phyloP scores from a whole-genome alignment of 495 filamentous ascomycete species.

The Penicillium coffeae region DNA sequence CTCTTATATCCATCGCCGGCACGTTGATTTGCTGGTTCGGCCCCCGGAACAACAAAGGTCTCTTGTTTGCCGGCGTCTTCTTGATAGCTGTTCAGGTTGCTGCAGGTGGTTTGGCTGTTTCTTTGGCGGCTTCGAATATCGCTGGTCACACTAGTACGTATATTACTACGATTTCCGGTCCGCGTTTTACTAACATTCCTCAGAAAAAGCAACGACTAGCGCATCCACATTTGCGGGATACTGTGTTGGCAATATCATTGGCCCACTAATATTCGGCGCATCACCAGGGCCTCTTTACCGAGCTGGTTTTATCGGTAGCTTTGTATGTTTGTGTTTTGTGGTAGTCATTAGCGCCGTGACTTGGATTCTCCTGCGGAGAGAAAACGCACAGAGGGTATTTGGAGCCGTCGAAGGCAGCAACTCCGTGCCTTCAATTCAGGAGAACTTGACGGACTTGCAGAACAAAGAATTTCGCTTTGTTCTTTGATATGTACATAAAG shows the following conservation, averaged over 20 bases:
- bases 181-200: not conserved
- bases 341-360: not conserved
- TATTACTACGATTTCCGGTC: too few species aligned
- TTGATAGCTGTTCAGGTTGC: slow-evolving; percentile 4
- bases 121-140: slow-evolving; percentile 3
- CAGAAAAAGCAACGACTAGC: slow-evolving; percentile 5
- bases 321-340: slow-evolving; percentile 4
- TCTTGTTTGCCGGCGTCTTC: slow-evolving; percentile 2
- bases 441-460: slow-evolving; percentile 5
- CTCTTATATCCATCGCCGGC: not conserved
- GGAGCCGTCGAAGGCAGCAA: not conserved
- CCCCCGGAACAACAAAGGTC: slow-evolving; percentile 2
- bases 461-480: slow-evolving; percentile 4
- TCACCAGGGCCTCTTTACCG: slow-evolving; percentile 1
- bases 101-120: slow-evolving; percentile 1
- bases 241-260: slow-evolving; percentile 4
- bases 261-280: slow-evolving; percentile 3
- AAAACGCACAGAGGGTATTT: not conserved
- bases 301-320: slow-evolving; percentile 4
- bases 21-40: slow-evolving; percentile 4
- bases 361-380: slow-evolving; percentile 1
- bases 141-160: slow-evolving; percentile 4
- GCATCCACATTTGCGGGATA: slow-evolving; percentile 4
- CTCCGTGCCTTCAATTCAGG: not conserved
- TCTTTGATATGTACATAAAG: not conserved